A percentile compares a stretch with the other conserved stretches of the same genome.
phyloP scores from a whole-genome alignment of 2,329 filamentous ascomycete species.

The Microascus cirrosus region DNA sequence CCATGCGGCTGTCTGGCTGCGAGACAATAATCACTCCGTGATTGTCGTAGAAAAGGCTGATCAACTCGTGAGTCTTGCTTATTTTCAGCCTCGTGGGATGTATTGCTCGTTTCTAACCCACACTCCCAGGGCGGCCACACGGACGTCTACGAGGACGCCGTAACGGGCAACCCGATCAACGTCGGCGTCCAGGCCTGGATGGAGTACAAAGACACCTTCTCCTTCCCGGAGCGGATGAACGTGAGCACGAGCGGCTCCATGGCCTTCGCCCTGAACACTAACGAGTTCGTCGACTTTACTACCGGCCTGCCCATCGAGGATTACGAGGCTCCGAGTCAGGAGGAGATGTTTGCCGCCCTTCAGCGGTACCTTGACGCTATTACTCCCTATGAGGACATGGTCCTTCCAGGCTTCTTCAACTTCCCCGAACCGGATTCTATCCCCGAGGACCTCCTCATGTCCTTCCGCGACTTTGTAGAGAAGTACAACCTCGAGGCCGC shows the following conservation, averaged over 20 bases:
- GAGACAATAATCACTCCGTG: constrained; percentile 19
- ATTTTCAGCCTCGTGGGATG: too few species aligned
- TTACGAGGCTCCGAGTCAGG: constrained; percentile 9
- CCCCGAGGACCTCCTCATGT: constrained; percentile 24
- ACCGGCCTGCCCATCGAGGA: constrained; percentile 20
- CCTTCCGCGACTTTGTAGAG: constrained; percentile 33
- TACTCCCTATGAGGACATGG: constrained; percentile 17
- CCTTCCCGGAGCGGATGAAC: constrained; percentile 32
- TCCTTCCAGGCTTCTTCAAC: constrained; percentile 22
- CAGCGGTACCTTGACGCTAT: constrained; percentile 16
- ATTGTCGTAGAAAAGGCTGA: constrained; percentile 21
- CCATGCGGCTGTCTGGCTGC: constrained; percentile 22
- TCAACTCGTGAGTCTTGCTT: constrained; percentile 17
- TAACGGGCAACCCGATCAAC: constrained; percentile 18
- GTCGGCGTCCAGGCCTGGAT: constrained; percentile 24
- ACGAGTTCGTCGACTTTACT: constrained; percentile 22
- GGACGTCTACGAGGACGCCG: constrained; percentile 30
- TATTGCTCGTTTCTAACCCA: neutral
- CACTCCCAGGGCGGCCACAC: constrained; percentile 34
- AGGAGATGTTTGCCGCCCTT: constrained; percentile 10
- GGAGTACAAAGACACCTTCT: constrained; percentile 5
- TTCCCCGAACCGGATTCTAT: constrained; percentile 26
- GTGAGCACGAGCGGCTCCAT: constrained; percentile 16
- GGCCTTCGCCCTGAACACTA: constrained; percentile 13
- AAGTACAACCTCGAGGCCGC: constrained; percentile 32